Base-by-base conservation (phyloP, 306 rosid species). In the Citrullus amarus region DNA sequence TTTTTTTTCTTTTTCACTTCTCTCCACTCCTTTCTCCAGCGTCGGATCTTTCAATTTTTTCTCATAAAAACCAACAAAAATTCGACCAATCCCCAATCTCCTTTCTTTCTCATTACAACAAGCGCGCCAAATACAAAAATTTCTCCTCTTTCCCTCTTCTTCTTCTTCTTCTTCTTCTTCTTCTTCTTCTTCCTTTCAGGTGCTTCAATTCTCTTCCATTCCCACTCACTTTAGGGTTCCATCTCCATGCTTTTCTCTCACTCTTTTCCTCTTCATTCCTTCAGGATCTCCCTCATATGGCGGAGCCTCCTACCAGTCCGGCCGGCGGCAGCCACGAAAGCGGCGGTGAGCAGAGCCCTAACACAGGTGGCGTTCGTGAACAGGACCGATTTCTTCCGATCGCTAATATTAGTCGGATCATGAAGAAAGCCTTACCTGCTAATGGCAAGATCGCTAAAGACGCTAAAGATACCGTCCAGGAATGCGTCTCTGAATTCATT, bases 401-500 rank as follows among this genome's bases (percentile, higher is more conserved):
- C 81, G 98, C 97, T 8, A 93, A 93, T 80, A 93, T 93, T 60
- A 93, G 98, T 77, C 90, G 98, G 76, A 93, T 93, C 88, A 93
- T 93, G 95, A 93, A 93, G 89, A 93, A 93, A 81, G 98, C 87
- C 11, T 79, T 93, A 79, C 96, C 98, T 0, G 82, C 90, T 4
- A 93, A 90, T 71, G 97, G 98, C 8, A 93, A 93, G 88, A 91
- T 93, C 84, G 97, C 98, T 1, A 93, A 93, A 76, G 97, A 93
- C 66, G 95, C 98, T 14, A 93, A 93, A 75, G 98, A 93, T 15
- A 88, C 96, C 12, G 92, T 93, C 79, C 97, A 93, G 56, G 97
- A 93, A 81, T 93, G 97, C 76, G 96, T 93, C 63, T 91, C 97
- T 6, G 98, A 93, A 77, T 93, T 93, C 83, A 93, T 93, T 80